These are phyloP conservation scores for Kernera saxatilis DNA, from an alignment of 345 rosid species.

Conservation along the genomic window DNA sequence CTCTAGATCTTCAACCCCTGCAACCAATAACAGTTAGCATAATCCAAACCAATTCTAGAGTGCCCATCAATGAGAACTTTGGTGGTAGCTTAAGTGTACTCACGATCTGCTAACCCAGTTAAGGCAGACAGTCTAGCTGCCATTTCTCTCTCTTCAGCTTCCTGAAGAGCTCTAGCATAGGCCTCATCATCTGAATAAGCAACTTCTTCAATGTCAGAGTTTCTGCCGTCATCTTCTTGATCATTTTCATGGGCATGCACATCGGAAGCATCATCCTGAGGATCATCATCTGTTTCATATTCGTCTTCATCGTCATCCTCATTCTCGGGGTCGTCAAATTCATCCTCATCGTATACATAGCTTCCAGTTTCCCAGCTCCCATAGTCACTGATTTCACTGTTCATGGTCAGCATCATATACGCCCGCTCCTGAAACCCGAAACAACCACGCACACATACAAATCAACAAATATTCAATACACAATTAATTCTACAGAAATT, in stretches of 20 bases:
- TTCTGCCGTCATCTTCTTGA: slow-evolving; percentile 29
- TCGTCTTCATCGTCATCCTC: slow-evolving; percentile 39
- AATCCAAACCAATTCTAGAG: not conserved
- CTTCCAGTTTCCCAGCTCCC: slow-evolving; percentile 86
- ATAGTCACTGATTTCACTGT: slow-evolving; percentile 59
- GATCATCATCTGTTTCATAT: slow-evolving; percentile 36
- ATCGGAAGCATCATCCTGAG: slow-evolving; percentile 55
- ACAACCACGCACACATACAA: not conserved
- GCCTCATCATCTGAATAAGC: slow-evolving; percentile 78
- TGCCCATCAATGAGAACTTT: not conserved
- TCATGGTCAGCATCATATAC: slow-evolving; percentile 79
- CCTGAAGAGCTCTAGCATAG: slow-evolving; percentile 89
- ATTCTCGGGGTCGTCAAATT: slow-evolving; percentile 49
- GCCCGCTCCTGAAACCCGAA: slow-evolving; percentile 64
- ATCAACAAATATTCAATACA: not conserved
- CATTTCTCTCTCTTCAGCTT: slow-evolving; percentile 87
- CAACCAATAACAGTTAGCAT: slow-evolving; percentile 25
- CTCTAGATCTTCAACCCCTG: slow-evolving; percentile 59
- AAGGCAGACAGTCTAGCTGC: slow-evolving; percentile 73
- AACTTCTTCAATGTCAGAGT: slow-evolving; percentile 44
- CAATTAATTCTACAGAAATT: not conserved
- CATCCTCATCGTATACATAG: slow-evolving; percentile 61
- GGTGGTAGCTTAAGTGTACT: slow-evolving; percentile 23
- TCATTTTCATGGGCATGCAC: slow-evolving; percentile 46
- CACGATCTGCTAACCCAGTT: slow-evolving; percentile 57